Evolutionary conservation across 2,329 filamentous ascomycete species (phyloP), one percentile per base, ranked within the genome.

Genomic region (Colletotrichum acutatum): DNA sequence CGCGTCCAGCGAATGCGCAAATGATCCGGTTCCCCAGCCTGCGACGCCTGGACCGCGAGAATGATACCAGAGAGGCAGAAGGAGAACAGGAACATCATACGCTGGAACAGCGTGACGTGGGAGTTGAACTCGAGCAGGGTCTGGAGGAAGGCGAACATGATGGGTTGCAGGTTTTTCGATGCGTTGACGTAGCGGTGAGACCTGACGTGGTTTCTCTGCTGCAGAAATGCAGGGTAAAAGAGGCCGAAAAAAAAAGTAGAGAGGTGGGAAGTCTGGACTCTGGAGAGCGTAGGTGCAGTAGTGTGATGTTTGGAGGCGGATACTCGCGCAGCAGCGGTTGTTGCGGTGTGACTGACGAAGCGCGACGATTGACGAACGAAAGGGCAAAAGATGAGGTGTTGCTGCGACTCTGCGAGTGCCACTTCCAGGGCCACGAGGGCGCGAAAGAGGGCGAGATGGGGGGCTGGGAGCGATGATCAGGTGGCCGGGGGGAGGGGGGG

Each of bases 1-100:
- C 68, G 72, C 52, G 75, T 69, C 75, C 76, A 77, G 34, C 63
- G 59, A 22, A 75, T 62, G 54, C 75, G 76, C 9, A 46, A 30
- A 14, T 61, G 57, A 11, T 74, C 63, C 24, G 64, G 65, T 19
- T 75, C 74, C 22, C 74, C 66, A 30, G 67, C 60, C 63, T 77
- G 76, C 5, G 76, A 77, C 8, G 71, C 49, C 64, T 78, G 76
- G 19, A 75, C 68, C n/a, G 72, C 74, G 53, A 78, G 60, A 24
- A 78, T 54, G 46, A 78, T 67, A 22, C 76, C 76, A 28, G 74
- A 60, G 6, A 71, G n/a, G 46, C 76, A 61, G 42, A 77, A 78
- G 42, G 65, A 59, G 62, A 74, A 72, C 46, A 78, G 65, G 28
- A 75, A 53, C 59, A 74, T 56, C 66, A 78, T 71, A 19, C 76